Evolutionary conservation across 306 rosid genomes (phyloP).

Genomic region (Notholithocarpus densiflorus): DNA sequence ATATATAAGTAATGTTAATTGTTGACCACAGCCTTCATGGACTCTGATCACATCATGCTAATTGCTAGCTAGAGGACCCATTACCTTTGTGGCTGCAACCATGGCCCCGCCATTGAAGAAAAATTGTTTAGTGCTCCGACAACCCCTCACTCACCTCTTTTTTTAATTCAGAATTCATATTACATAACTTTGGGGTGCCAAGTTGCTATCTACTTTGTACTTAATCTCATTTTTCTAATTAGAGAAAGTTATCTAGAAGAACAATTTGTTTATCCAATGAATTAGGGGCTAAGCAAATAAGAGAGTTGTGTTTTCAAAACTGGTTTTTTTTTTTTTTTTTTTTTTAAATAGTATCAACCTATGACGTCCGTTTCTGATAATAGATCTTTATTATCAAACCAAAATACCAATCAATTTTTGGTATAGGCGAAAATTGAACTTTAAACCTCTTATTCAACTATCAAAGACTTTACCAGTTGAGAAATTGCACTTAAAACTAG

Average conservation of each 20-base stretch:
- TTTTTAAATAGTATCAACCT: no score
- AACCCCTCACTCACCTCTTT: background rate
- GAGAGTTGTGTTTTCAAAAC: no score
- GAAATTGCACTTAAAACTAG: no score
- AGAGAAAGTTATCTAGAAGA: no score
- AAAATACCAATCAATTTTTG: rapidly evolving
- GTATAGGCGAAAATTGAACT: rapidly evolving
- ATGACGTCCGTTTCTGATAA: rapidly evolving
- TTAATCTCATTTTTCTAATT: background rate
- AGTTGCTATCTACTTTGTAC: background rate
- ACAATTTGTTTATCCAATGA: no score
- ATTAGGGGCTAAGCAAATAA: no score
- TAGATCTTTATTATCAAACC: no score
- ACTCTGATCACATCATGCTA: background rate
- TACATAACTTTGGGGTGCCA: background rate
- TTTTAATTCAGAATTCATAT: background rate
- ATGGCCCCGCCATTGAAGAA: background rate
- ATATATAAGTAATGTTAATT: background rate
- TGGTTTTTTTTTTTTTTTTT: no score
- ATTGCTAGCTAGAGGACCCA: background rate
- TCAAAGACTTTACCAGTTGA: rapidly evolving
- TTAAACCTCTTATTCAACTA: rapidly evolving
- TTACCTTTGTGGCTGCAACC: background rate
- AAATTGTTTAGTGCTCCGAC: background rate
- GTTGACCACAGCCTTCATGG: background rate